These are phyloP conservation scores for Fragilaria crotonensis DNA, from an alignment of 108 stramenopile genomes.

Conservation along the genomic window DNA sequence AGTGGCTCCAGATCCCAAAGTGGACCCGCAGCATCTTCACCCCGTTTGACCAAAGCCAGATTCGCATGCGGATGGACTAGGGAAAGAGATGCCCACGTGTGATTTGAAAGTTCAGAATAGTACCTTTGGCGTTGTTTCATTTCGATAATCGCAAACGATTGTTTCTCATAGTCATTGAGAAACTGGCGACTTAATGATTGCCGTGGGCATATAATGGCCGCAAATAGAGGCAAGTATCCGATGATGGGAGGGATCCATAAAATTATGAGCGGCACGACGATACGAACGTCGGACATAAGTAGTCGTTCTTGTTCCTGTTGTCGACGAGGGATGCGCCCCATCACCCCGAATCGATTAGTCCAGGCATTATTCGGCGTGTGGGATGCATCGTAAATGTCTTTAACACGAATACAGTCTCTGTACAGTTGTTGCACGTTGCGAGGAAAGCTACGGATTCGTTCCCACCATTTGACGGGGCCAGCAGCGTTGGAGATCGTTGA, in stretches of 20 bases:
- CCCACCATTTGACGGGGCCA: no score
- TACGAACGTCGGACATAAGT: conserved; percentile 2
- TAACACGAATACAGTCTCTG: no score
- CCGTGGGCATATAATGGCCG: conserved; percentile 9
- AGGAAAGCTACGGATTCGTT: no score
- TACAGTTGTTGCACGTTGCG: no score
- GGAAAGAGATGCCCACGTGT: not conserved
- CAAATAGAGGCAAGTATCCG: conserved; percentile 10
- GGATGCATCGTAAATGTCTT: no score
- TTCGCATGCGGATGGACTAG: not conserved
- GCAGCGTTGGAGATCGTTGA: no score
- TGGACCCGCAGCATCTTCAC: conserved; percentile 14
- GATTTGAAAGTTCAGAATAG: not conserved
- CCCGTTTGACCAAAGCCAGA: no score
- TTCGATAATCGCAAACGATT: conserved; percentile 5
- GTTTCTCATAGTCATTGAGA: conserved; percentile 7
- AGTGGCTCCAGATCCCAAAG: not conserved
- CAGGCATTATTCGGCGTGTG: no score
- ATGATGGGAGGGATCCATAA: conserved; percentile 16
- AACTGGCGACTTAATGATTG: conserved; percentile 18
- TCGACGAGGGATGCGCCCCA: conserved; percentile 16
- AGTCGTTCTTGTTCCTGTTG: conserved; percentile 15
- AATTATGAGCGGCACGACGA: conserved; percentile 6
- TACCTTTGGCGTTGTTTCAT: conserved; percentile 4
- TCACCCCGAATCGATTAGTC: no score